Base-by-base conservation (phyloP, 1,284 basidiomycete species). In the Melanopsichium pennsylvanicum region DNA sequence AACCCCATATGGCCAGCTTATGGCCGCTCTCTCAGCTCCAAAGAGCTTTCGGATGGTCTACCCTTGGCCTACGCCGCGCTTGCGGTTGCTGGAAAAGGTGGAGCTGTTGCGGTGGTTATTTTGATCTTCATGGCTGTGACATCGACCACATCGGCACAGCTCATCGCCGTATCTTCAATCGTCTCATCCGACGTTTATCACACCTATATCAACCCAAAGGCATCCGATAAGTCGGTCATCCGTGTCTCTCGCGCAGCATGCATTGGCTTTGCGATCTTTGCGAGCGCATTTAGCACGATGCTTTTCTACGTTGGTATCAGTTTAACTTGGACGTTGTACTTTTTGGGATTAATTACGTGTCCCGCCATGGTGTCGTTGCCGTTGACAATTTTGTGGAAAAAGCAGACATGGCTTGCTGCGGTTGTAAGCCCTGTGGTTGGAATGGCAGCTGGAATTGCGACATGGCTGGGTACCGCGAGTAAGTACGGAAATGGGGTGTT, bases 241-340 rank as follows among this genome's bases (percentile, higher is more conserved):
- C 45, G 40, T 4, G 70, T 75, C 21, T 62, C 59, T 3, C 68
- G 61, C 13, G 15, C 48, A 6, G 59, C 70, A 0, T 75, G 72
- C 41, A 55, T 77, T 31, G 68, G 60, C 13, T 75, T 78, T 19
- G 73, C 74, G n/a, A 41, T 78, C 42, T 59, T 78, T 11, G 60
- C 68, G 5, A 56, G 49, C 8, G 74, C 38, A 0, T 70, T 78
- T 19, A 55, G 48, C 3, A 58, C 64, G 11, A 70, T 62, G 46
- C 57, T 78, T 2, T 69, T 67, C 58, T 70, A 76, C 46, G 48
- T 59, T 21, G 76, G 76, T 12, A 64, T 76, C 19, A 50, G 35
- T 8, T 36, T 77, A 18, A 77, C 72, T 7, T 77, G 75, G 75
- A 76, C 72, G 13, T 51, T 78, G 16, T 78, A 78, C 54, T 75